These are phyloP conservation scores for Aspergillus ruber DNA, from an alignment of 2,329 filamentous ascomycete genomes.

Conservation along the genomic window DNA sequence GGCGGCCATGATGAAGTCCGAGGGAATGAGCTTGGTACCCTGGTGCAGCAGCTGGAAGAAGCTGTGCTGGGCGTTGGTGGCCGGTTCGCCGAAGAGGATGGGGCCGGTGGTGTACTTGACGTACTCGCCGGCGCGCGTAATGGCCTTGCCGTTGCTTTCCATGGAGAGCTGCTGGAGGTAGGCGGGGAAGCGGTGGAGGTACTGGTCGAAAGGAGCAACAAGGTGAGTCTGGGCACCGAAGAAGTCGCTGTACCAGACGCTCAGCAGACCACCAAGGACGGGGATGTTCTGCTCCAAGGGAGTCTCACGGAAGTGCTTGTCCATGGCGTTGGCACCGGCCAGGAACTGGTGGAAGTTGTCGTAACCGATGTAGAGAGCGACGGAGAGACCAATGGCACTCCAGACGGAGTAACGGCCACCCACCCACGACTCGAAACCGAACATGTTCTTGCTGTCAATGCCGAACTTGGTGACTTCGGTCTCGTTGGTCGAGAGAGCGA, in stretches of 20 bases:
- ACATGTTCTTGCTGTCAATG: conserved; percentile 99
- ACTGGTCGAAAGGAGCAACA: conserved; percentile 97
- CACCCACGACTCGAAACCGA: conserved; percentile 97
- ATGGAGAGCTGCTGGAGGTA: conserved; percentile 99
- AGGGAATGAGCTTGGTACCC: conserved; percentile 96
- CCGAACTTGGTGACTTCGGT: conserved; percentile 95
- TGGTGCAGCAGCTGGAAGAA: conserved; percentile 99
- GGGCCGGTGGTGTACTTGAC: conserved; percentile 97
- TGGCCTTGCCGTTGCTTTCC: conserved; percentile 98
- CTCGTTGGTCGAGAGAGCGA: conserved; percentile 94
- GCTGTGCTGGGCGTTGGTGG: conserved; percentile 98
- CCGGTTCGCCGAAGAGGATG: conserved; percentile 95
- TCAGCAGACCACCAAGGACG: conserved; percentile 81
- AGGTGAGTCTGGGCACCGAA: conserved; percentile 97
- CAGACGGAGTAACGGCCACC: conserved; percentile 97
- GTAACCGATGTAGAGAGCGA: conserved; percentile 89
- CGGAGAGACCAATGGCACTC: conserved; percentile 94
- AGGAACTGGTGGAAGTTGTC: conserved; percentile 98
- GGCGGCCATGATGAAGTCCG: conserved; percentile 94
- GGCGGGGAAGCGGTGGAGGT: conserved; percentile 96
- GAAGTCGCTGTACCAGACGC: conserved; percentile 98
- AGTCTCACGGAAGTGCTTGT: conserved; percentile 91
- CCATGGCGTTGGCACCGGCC: conserved; percentile 91
- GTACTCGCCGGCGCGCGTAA: conserved; percentile 77
- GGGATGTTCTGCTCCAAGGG: conserved; percentile 95